These are phyloP conservation scores for Saturnispora serradocipensis DNA, from an alignment of 805 yeast species.

Conservation along the genomic window DNA sequence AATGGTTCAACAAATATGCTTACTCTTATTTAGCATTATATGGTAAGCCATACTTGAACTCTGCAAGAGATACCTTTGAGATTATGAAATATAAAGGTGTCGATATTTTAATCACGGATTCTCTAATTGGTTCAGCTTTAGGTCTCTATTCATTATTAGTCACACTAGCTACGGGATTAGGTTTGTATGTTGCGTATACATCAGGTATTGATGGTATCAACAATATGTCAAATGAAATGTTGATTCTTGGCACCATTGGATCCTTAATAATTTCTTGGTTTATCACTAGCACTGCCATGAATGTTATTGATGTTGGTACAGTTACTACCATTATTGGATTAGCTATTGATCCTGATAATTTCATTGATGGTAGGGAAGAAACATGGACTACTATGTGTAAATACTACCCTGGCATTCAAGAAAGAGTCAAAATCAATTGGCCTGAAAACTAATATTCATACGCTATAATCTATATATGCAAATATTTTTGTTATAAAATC, in stretches of 20 bases:
- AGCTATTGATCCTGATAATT: conserved; percentile 78
- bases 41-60: conserved; percentile 65
- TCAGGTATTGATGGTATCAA: conserved; percentile 1
- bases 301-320: conserved; percentile 72
- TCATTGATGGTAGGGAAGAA: conserved; percentile 52
- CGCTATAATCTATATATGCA: neutral
- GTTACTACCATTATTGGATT: conserved; percentile 78
- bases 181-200: conserved; percentile 1
- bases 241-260: conserved; percentile 20
- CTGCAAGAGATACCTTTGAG: conserved; percentile 78
- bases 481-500: neutral
- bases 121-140: conserved; percentile 68
- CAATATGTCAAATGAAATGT: conserved; percentile 21
- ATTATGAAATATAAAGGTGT: conserved; percentile 71
- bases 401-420: conserved; percentile 26
- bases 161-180: conserved; percentile 34
- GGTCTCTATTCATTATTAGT: conserved; percentile 68
- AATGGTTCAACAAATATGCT: conserved; percentile 86
- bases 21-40: conserved; percentile 80
- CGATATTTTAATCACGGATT: conserved; percentile 78
- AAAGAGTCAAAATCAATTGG: conserved; percentile 23
- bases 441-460: conserved; percentile 13
- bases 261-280: conserved; percentile 63
- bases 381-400: conserved; percentile 24
- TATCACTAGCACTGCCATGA: conserved; percentile 61